Base-by-base conservation (phyloP, 306 rosid species). In the Cucumis cinereus region DNA sequence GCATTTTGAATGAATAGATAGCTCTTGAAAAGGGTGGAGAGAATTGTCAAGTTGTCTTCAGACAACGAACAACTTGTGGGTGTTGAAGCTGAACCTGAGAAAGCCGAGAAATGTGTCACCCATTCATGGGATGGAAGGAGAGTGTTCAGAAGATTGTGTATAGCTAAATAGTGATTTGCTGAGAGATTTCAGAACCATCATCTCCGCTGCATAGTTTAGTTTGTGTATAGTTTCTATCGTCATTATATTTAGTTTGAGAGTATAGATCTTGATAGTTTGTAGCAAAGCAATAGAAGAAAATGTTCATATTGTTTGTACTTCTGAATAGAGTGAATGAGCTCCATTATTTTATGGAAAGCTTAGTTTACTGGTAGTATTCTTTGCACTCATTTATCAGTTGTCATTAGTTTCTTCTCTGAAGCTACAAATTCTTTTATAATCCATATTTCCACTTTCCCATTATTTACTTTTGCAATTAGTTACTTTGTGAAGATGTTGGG, bases 201-300 rank as follows among this genome's bases (percentile, higher is more conserved):
- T 85, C 78, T 74, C 79, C 76, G 62, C 72, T 77, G 69, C 69
- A 38, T 86, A 88, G 92, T 79, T 9, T 76, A 82, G 90, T 77
- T 74, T 71, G 89, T 87, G 87, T 85, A 90, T 82, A 88, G 75
- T 79, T 72, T 24, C 58, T 67, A 74, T 79, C 80, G 84, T 75
- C 78, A 40, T 76, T 72, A 16, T 72, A 72, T 72, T 52, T 17
- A 72, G 76, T 71, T 49, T 71, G 24, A 26, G 4, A 26, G 57
- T 70, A 49, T 81, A 76, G 79, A 76, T 53, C 76, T 73, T 77
- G 16, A 82, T 75, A 75, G 77, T 74, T 74, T 30, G 67, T 55
- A 38, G 30, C 68, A 41, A 80, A 76, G 77, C 71, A 80, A 83
- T 79, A 74, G 83, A 62, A 78, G 80, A 75, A 77, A 82, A 74